Base-by-base conservation (phyloP, 176 grass and related monocot species). In the Tillandsia fasciculata region DNA sequence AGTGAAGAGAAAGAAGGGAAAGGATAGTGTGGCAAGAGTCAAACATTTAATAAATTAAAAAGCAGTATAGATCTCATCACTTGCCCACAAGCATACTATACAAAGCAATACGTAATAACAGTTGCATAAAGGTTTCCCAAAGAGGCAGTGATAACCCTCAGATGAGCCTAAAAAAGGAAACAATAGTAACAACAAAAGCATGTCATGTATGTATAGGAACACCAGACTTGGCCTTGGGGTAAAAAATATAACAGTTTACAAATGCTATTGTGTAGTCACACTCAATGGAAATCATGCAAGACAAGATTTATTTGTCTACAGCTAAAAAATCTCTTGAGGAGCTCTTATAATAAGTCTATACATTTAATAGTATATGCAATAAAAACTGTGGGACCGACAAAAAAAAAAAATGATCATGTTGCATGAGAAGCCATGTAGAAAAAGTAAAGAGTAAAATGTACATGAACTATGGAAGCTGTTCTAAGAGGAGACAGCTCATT, bases 251-350 rank as follows among this genome's bases (percentile, higher is more conserved):
- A 42, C 50, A 53, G 28, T 70, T 22, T 53, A 61, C 47, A 17
- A 72, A 48, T 52, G 9, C 28, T 4, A 53, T 24, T 13, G 70
- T 58, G 70, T 78, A 65, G 85, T 84, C 80, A 79, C 83, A 77
- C 69, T 83, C 77, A 77, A 22, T 77, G 91, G 67, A 82, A 86
- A 79, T 77, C 80, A 88, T 86, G 83, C 88, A 86, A 86, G 91
- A 88, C 91, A 91, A 91, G 83, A 88, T 84, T 76, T 70, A 77
- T 82, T 86, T 96, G 82, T 91, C 85, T 84, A 88, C 80, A 79
- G 74, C 78, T 71, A 71, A 72, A 64, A 50, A 76, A 72, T 83
- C 63, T 66, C 73, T 67, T 53, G 54, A 42, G 33, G 33, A 70
- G 57, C 69, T 77, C 75, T 47, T 73, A 75, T 74, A 78, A 89